These are phyloP conservation scores for Vaccinium darrowii DNA, from an alignment of 148 eudicot species.

Conservation along the genomic window DNA sequence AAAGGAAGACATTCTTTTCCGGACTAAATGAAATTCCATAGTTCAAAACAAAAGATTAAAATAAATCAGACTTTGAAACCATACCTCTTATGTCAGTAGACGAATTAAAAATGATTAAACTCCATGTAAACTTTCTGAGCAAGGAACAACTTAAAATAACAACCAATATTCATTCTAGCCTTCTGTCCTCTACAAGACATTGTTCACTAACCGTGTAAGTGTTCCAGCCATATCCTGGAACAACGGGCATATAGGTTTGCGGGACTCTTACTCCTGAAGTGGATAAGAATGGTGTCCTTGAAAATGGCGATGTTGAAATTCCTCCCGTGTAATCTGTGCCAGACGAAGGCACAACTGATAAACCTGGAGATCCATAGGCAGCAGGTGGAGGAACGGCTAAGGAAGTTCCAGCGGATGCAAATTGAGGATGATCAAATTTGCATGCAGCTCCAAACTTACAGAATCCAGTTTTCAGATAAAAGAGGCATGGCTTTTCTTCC, in stretches of 20 bases:
- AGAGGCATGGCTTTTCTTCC: conserved; percentile 65
- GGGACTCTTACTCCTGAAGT: conserved; percentile 35
- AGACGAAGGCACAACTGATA: conserved; percentile 35
- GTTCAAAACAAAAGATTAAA: neutral
- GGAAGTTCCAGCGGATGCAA: conserved; percentile 32
- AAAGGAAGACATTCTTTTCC: neutral
- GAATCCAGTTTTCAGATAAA: conserved; percentile 55
- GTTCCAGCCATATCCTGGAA: conserved; percentile 42
- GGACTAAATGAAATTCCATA: neutral
- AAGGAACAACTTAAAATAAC: neutral
- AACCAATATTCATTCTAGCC: neutral
- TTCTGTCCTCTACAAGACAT: neutral
- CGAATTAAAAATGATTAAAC: neutral
- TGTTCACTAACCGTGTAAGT: conserved; percentile 50
- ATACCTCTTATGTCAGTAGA: neutral
- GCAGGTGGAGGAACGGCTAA: conserved; percentile 35
- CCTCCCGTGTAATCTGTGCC: conserved; percentile 38
- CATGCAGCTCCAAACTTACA: conserved; percentile 72
- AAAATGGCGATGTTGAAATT: conserved; percentile 32
- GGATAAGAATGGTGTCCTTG: conserved; percentile 41
- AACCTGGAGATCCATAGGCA: conserved; percentile 33
- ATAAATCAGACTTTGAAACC: neutral
- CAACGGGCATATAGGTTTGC: conserved; percentile 48
- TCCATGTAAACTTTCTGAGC: neutral
- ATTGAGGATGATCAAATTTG: conserved; percentile 78